Evolutionary conservation across 2,329 filamentous ascomycete genomes (phyloP), one percentile per base, ranked within the genome.

Genomic region (Paraphoma chrysanthemicola): DNA sequence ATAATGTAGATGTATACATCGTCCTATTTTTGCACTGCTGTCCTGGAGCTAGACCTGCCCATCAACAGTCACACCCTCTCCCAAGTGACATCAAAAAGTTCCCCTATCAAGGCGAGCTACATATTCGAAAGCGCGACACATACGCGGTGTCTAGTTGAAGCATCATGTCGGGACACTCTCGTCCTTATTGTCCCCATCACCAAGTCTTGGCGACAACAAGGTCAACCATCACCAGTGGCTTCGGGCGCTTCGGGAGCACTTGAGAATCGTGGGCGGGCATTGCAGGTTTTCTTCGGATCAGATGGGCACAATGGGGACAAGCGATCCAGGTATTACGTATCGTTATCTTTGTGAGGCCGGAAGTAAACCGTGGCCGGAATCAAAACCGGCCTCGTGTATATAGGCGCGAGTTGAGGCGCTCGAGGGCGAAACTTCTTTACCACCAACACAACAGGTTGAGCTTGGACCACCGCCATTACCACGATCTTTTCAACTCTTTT

Each of bases 311-410:
- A 60, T 54, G 46, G 28, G 61, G 64, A 57, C 48, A 60, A 68
- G 50, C 63, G 66, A 69, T 70, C 60, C 62, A 64, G 66, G 53
- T 56, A 76, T 77, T 77, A 77, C 74, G 74, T 77, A 76, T 66
- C 48, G 45, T 69, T 68, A 72, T 70, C 67, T 68, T 58, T 63
- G 61, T 59, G 62, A 68, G 72, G 71, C 72, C 73, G 73, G 73
- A 74, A 70, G 66, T 55, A 59, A 67, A 57, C 58, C 49, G 67
- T 60, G 68, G 68, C 66, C 73, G 74, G 74, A 70, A 68, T 63
- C 54, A 9, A 51, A 63, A 68, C 73, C 74, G 74, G 72, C 74
- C 72, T 57, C 60, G 43, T 57, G 59, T 56, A 76, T 76, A 76
- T 74, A 77, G 71, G 63, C 68, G 66, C 51, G 59, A 60, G 58